These are phyloP conservation scores for Pseudoneurospora amorphoporcata DNA, from an alignment of 495 filamentous ascomycete genomes.

Conservation along the genomic window DNA sequence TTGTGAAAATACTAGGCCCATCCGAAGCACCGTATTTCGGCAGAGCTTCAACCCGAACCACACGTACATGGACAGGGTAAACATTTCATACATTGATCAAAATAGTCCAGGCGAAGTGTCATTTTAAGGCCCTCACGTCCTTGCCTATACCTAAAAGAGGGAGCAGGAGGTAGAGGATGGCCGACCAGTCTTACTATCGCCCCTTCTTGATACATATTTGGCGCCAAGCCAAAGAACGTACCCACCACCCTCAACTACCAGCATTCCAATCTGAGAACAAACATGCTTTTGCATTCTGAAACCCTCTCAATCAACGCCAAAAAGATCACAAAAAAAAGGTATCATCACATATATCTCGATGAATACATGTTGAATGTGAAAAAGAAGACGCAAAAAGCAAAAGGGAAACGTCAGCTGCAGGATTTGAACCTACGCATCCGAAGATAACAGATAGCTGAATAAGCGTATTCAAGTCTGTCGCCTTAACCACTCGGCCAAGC, in stretches of 20 bases:
- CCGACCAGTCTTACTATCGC: no score
- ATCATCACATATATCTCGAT: not conserved
- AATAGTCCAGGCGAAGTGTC: not conserved
- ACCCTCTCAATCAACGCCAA: not conserved
- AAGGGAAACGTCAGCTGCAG: conserved; percentile 12
- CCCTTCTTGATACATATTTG: no score
- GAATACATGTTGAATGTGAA: not conserved
- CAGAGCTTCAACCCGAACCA: not conserved
- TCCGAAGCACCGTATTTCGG: not conserved
- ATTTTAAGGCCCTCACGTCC: no score
- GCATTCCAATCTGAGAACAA: not conserved
- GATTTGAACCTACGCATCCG: conserved; percentile 23
- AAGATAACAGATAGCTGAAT: conserved; percentile 20
- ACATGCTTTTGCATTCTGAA: not conserved
- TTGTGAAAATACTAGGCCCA: not conserved
- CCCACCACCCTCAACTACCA: no score
- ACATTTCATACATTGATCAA: not conserved
- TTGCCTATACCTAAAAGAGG: no score
- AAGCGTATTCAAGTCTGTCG: conserved; percentile 21
- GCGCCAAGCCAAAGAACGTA: no score
- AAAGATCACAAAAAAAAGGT: not conserved
- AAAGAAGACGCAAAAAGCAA: not conserved
- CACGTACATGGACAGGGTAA: not conserved
- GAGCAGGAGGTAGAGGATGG: no score
- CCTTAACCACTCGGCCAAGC: conserved; percentile 23